Base-by-base conservation (phyloP, 2,329 filamentous ascomycete species). In the Neonectria magnoliae region DNA sequence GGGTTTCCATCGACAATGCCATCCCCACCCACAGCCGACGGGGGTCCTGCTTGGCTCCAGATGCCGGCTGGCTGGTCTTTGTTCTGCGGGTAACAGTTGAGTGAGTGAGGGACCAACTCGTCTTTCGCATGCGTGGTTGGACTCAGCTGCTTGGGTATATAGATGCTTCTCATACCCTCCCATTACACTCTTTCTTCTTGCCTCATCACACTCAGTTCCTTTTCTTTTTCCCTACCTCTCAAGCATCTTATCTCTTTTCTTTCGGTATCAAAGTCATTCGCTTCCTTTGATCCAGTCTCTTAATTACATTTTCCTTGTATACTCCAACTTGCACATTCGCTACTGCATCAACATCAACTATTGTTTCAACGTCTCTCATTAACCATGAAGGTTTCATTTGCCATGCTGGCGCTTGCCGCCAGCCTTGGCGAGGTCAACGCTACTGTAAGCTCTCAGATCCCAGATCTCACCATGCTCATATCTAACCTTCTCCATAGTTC, bases 261-360 rank as follows among this genome's bases (percentile, higher is more conserved):
- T 72, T 72, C 55, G 65, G 71, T 72, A 78, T 78, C 82, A 85
- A 84, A 84, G 82, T 83, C 85, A 86, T 83, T 88, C 85, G 83
- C 82, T 88, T 81, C 78, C 83, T 86, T 86, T 83, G 78, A 71
- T 71, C 66, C 68, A 60, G 59, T 69, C 51, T 67, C 70, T 72
- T 72, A 71, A 73, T 73, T 77, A 67, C 71, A 76, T 76, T 67
- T 71, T 73, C 61, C 56, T 65, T 70, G 52, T 66, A 65, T 63
- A 54, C 64, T 48, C 65, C n/a, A 68, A 65, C 62, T 61, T 60
- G 68, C 62, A 64, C 67, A 69, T 48, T 68, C 68, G 62, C 62
- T 69, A 67, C 63, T 65, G 44, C 51, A 64, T 62, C 66, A 51
- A 51, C 56, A 55, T 33, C 58, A 47, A 60, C 66, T 70, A 64